Evolutionary conservation across 2,329 filamentous ascomycete species (phyloP).

Genomic region (Zymoseptoria brevis): DNA sequence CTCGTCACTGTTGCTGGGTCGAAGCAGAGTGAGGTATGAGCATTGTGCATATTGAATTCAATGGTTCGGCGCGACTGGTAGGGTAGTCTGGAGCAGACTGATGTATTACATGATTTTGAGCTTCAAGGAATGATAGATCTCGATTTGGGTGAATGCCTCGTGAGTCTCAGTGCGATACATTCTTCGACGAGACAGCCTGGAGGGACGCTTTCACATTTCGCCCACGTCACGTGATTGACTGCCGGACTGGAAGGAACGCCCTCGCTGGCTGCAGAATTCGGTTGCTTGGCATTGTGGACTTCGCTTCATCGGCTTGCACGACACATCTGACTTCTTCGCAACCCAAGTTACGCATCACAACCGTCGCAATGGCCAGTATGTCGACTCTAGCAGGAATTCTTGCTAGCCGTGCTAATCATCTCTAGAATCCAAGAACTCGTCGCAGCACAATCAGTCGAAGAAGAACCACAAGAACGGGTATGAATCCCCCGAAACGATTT

Average conservation of each 20-base stretch:
- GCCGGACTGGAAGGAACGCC: background rate
- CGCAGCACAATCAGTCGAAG: slow-evolving; percentile 95
- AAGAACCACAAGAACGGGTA: slow-evolving; percentile 99
- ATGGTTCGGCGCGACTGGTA: background rate
- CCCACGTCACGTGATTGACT: background rate
- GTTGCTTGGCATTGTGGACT: background rate
- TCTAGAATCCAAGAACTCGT: slow-evolving; percentile 99
- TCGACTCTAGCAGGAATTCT: slow-evolving; percentile 22
- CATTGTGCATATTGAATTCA: background rate
- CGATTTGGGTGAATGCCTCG: background rate
- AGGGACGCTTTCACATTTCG: background rate
- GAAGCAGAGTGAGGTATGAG: background rate
- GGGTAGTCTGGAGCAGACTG: background rate
- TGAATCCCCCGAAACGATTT: slow-evolving; percentile 31
- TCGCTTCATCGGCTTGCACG: background rate
- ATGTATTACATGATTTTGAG: background rate
- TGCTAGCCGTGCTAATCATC: slow-evolving; percentile 12
- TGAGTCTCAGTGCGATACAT: background rate
- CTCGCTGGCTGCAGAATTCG: background rate
- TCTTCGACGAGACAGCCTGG: too few relatives aligned
- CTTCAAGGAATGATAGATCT: background rate
- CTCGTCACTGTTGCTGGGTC: background rate
- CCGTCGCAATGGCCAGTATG: slow-evolving; percentile 61
- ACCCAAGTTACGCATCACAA: slow-evolving; percentile 9
- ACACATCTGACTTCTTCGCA: background rate